Evolutionary conservation across 768 basidiomycete species (phyloP).

Genomic region (Rhizopogon vesiculosus): DNA sequence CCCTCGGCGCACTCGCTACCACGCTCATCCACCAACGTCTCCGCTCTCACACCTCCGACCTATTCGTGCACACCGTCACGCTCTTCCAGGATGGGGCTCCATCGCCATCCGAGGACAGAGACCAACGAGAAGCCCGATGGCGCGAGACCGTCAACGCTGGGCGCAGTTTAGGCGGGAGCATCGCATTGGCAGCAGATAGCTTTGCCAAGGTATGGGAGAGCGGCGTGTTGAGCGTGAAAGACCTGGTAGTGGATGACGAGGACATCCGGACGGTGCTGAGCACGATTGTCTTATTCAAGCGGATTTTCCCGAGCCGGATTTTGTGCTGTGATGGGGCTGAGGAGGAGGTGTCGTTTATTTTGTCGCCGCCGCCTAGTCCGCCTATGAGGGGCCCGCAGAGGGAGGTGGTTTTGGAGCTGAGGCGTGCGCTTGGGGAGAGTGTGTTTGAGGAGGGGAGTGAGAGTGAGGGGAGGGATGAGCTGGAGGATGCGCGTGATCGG

Average conservation of each 20-base stretch:
- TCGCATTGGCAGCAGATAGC: conserved; percentile 44
- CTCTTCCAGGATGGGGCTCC: conserved; percentile 11
- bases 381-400: conserved; percentile 24
- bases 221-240: conserved; percentile 27
- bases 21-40: conserved; percentile 48
- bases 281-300: conserved; percentile 57
- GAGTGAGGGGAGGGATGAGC: conserved; percentile 26
- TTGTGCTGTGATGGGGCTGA: conserved; percentile 9
- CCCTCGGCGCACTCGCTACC: conserved; percentile 48
- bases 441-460: conserved; percentile 38
- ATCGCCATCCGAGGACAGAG: conserved; percentile 13
- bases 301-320: conserved; percentile 43
- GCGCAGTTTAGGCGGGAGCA: conserved; percentile 56
- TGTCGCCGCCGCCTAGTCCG: conserved; percentile 61
- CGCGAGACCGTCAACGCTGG: conserved; percentile 52
- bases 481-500: conserved; percentile 76
- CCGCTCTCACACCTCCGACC: conserved; percentile 42
- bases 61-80: conserved; percentile 49
- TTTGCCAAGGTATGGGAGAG: conserved; percentile 56
- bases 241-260: conserved; percentile 30
- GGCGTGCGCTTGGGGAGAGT: conserved; percentile 49
- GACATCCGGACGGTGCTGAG: conserved; percentile 51
- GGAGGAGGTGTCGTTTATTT: conserved; percentile 32
- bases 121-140: conserved; percentile 31
- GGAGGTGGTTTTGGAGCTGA: conserved; percentile 41